Evolutionary conservation across 2,329 filamentous ascomycete species (phyloP), one percentile per base, ranked within the genome.

Genomic region (Tolypocladium tundrense): DNA sequence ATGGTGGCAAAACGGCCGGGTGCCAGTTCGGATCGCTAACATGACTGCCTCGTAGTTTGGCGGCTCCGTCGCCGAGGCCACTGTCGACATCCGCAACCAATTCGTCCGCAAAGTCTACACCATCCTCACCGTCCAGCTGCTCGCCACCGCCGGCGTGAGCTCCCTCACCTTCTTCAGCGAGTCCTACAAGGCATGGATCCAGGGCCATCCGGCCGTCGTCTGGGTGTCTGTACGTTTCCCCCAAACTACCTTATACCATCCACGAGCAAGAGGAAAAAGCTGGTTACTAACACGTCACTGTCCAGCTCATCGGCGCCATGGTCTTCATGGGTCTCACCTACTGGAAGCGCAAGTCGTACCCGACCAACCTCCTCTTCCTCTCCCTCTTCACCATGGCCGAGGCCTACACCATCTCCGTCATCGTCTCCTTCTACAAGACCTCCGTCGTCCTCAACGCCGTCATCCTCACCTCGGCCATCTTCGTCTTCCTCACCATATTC

Each of bases 51-150:
- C 42, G 39, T 69, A 91, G 89, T 97, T 96, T 70, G 94, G 93
- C 66, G 92, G 91, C 61, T 91, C 88, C 21, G 92, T 97, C 60
- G 88, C 92, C 64, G 94, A 97, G 78, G 93, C 90, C 53, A 96
- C 92, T 24, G 80, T 97, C 69, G 91, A 96, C 68, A 96, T 99
- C 70, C 89, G 93, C 66, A 96, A 97, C 85, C 90, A 94, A 75
- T 99, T 97, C 74, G 82, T 96, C 67, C 88, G 92, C 75, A 97
- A 97, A 80, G 94, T 99, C 70, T 99, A 99, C 77, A 88, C 91
- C 59, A 99, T 99, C 74, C 81, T 99, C 76, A 96, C 94, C n/a
- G 86, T 91, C 55, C 94, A 99, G 73, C 86, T 99, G 57, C 79
- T 97, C 69, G 85, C 88, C 59, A 99, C 94, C 9, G 88, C 87